These are phyloP conservation scores for Bondarzewia mesenterica DNA, from an alignment of 1,284 basidiomycete genomes.

Conservation along the genomic window DNA sequence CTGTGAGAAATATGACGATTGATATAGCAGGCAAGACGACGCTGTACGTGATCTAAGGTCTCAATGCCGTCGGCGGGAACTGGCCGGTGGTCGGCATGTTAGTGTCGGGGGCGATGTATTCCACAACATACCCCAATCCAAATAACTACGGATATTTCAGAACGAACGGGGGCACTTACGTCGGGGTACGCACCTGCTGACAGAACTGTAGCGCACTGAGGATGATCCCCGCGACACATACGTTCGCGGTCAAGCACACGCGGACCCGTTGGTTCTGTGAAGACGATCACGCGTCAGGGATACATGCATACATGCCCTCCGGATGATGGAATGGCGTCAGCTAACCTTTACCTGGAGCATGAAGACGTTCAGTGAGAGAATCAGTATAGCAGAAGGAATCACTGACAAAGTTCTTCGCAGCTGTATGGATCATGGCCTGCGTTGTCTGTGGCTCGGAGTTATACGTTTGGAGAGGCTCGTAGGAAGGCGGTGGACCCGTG, in stretches of 20 bases:
- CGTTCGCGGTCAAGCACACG: constrained; percentile 28
- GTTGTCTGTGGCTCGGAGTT: background rate
- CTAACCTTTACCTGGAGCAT: background rate
- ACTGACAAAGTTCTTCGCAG: background rate
- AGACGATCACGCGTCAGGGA: background rate
- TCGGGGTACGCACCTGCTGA: background rate
- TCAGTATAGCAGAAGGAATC: background rate
- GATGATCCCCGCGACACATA: constrained; percentile 24
- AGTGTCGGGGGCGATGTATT: background rate
- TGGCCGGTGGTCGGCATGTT: background rate
- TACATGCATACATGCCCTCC: background rate
- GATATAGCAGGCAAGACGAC: background rate
- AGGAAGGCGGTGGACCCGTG: background rate
- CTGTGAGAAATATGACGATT: background rate
- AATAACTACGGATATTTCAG: background rate
- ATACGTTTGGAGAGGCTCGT: background rate
- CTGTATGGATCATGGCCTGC: background rate
- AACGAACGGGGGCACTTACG: background rate
- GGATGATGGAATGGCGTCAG: background rate
- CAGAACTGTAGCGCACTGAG: constrained; percentile 13
- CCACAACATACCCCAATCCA: background rate
- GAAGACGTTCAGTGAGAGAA: background rate
- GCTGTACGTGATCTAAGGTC: background rate
- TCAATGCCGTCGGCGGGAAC: background rate
- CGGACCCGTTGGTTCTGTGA: constrained; percentile 32